A percentile compares a stretch with the other conserved stretches of the same genome.
Evolutionary conservation across 176 grass and related monocot genomes (phyloP).

Genomic region (Tillandsia leiboldiana): DNA sequence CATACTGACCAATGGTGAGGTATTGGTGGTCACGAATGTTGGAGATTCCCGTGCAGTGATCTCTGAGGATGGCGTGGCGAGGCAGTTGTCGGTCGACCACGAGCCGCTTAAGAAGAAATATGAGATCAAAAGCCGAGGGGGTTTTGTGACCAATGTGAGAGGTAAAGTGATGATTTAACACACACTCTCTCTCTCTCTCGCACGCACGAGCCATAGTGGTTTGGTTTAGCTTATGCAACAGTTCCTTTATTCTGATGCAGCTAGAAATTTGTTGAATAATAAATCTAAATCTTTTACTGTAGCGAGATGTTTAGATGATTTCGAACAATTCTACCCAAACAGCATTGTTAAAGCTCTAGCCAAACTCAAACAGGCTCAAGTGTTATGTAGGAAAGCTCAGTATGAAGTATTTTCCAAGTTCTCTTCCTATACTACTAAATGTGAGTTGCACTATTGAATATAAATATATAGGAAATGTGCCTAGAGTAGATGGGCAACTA

Average conservation of each 20-base stretch:
- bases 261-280: too few species aligned
- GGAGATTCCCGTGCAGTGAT: conserved; percentile 52
- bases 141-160: conserved; percentile 27
- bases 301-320: too few species aligned
- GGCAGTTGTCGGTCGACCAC: conserved; percentile 61
- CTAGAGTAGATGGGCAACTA: conserved; percentile 49
- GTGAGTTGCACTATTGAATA: neutral
- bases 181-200: too few species aligned
- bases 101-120: conserved; percentile 39
- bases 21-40: conserved; percentile 38
- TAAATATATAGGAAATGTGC: conserved; percentile 36
- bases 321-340: neutral
- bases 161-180: neutral
- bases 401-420: too few species aligned
- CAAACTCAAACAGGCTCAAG: too few species aligned
- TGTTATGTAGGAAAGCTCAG: too few species aligned
- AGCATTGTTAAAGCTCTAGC: too few species aligned
- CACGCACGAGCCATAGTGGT: too few species aligned
- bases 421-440: neutral
- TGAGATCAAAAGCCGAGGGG: conserved; percentile 35
- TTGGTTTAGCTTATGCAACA: too few species aligned
- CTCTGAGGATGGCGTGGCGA: conserved; percentile 21
- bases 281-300: too few species aligned
- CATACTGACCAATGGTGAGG: conserved; percentile 48
- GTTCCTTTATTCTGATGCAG: too few species aligned